A percentile compares a stretch with the other conserved stretches of the same genome.
Evolutionary conservation across 2,329 filamentous ascomycete genomes (phyloP).

Genomic region (Penicillium sp.): DNA sequence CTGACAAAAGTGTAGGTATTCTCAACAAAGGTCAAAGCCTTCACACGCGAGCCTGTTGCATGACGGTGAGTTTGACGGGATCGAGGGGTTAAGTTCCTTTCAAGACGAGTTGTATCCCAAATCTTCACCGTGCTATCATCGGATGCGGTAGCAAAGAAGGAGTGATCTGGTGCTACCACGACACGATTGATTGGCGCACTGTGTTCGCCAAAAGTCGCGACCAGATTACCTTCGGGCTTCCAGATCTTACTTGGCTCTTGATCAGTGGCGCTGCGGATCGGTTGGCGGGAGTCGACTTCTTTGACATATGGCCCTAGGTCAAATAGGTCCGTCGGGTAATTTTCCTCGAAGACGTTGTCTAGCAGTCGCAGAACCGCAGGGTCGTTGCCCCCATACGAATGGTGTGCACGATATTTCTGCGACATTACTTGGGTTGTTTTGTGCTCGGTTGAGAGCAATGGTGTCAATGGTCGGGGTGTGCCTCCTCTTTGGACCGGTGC

Average conservation of each 20-base stretch:
- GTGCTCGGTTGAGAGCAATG: slow-evolving; percentile 39
- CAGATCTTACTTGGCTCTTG: slow-evolving; percentile 64
- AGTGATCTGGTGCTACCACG: slow-evolving; percentile 80
- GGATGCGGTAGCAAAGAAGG: slow-evolving; percentile 91
- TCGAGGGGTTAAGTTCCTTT: slow-evolving; percentile 85
- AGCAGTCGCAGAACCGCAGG: slow-evolving; percentile 64
- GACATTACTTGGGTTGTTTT: slow-evolving; percentile 27
- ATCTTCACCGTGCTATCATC: slow-evolving; percentile 89
- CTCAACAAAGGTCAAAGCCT: slow-evolving; percentile 85
- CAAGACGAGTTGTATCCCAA: slow-evolving; percentile 87
- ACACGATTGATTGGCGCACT: slow-evolving; percentile 78
- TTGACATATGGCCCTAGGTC: slow-evolving; percentile 78
- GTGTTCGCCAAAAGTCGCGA: slow-evolving; percentile 89
- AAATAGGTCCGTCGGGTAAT: slow-evolving; percentile 59
- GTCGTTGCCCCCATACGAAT: slow-evolving; percentile 81
- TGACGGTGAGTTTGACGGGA: slow-evolving; percentile 85
- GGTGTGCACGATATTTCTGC: slow-evolving; percentile 61
- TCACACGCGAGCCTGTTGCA: slow-evolving; percentile 67
- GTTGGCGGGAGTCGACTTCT: slow-evolving; percentile 57
- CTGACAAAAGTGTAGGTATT: slow-evolving; percentile 92
- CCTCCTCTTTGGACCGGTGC: slow-evolving; percentile 46
- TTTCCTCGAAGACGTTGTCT: slow-evolving; percentile 76
- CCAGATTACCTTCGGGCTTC: slow-evolving; percentile 79
- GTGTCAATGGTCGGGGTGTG: slow-evolving; percentile 36
- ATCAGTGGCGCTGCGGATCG: slow-evolving; percentile 56